These are phyloP conservation scores for Laguncularia racemosa DNA, from an alignment of 345 rosid genomes.

Conservation along the genomic window DNA sequence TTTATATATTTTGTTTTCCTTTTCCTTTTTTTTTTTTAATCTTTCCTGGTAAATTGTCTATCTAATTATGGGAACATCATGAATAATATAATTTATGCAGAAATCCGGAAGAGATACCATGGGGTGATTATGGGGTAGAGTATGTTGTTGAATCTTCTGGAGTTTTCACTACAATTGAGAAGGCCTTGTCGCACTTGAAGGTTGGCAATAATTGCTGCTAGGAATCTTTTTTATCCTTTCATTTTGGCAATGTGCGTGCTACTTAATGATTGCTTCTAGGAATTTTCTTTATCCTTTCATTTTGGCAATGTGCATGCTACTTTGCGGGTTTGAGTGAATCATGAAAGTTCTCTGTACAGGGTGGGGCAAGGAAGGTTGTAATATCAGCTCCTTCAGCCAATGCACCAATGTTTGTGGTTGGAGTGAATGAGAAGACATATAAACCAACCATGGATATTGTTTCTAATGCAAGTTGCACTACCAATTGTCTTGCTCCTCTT, in stretches of 20 bases:
- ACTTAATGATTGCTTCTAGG: too few species aligned
- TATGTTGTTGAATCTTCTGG: slow-evolving; percentile 97
- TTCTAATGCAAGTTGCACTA: slow-evolving; percentile 99
- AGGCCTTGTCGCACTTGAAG: slow-evolving; percentile 65
- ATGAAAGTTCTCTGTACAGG: slow-evolving; percentile 36
- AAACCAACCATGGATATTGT: slow-evolving; percentile 84
- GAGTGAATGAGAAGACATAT: slow-evolving; percentile 89
- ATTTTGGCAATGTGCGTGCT: too few species aligned
- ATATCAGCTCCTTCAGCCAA: slow-evolving; percentile 99
- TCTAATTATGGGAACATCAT: neutral
- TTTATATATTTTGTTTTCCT: neutral
- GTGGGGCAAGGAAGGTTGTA: slow-evolving; percentile 92
- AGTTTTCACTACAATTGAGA: slow-evolving; percentile 72
- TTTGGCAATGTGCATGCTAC: too few species aligned
- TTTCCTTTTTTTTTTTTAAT: neutral
- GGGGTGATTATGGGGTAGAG: slow-evolving; percentile 92
- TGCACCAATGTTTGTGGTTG: slow-evolving; percentile 99
- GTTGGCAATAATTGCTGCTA: slow-evolving; percentile 7
- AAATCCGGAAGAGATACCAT: slow-evolving; percentile 93
- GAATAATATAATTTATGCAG: slow-evolving; percentile 19
- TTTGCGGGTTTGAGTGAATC: neutral
- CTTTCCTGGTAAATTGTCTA: slow-evolving; percentile 1
- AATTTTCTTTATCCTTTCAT: too few species aligned
- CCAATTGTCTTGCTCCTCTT: slow-evolving; percentile 99
- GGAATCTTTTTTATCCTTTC: too few species aligned